phyloP scores from a whole-genome alignment of 257 asterid genomes.

The Linaria vulgaris region DNA sequence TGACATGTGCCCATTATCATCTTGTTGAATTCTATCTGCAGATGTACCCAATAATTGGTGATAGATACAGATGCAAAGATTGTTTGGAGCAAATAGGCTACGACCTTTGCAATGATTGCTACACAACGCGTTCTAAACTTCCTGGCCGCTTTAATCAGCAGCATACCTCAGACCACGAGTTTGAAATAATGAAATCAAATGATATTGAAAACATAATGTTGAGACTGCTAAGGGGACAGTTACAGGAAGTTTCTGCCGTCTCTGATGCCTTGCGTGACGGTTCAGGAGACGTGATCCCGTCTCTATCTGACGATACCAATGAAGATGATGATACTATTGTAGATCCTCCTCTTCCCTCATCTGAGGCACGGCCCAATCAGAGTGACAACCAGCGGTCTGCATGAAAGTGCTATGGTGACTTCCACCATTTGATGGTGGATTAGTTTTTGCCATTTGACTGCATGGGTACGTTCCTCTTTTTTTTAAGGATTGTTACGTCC shows the following conservation, averaged over 20 bases:
- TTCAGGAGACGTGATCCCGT: background rate
- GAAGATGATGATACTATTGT: conserved; percentile 25
- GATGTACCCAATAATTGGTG: conserved; percentile 61
- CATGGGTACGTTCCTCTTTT: conserved; percentile 1
- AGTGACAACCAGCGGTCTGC: conserved; percentile 11
- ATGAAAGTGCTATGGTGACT: conserved; percentile 14
- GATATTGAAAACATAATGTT: conserved; percentile 29
- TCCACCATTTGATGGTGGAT: background rate
- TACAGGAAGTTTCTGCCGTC: conserved; percentile 29
- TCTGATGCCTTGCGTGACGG: conserved; percentile 23
- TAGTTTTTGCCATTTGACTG: background rate
- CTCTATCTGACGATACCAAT: conserved; percentile 12
- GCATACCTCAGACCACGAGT: conserved; percentile 57
- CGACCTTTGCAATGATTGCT: conserved; percentile 54
- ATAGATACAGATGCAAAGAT: conserved; percentile 57
- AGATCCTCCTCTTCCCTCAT: conserved; percentile 15
- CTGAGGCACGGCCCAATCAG: conserved; percentile 19
- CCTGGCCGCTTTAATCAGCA: conserved; percentile 66
- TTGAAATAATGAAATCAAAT: conserved; percentile 36
- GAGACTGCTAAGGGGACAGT: conserved; percentile 34
- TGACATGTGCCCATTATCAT: background rate
- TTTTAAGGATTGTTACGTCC: no score
- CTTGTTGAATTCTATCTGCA: conserved; percentile 23
- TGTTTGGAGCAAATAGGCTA: conserved; percentile 43
- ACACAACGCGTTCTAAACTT: conserved; percentile 39